Evolutionary conservation across 208 protist genomes (phyloP).

Genomic region (Wallacemonas collosoma): DNA sequence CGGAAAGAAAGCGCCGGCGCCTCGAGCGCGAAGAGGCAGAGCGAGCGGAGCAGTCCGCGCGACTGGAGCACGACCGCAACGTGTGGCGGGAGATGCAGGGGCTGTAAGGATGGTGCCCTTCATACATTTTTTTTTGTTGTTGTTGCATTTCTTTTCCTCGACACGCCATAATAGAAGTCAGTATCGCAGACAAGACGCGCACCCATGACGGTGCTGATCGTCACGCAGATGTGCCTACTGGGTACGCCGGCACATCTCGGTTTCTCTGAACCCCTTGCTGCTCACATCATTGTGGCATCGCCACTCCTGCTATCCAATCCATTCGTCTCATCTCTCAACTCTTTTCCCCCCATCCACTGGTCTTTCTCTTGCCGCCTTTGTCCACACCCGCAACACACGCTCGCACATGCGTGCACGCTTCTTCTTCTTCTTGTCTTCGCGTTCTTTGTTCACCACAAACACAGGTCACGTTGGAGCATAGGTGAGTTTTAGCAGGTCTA

Average conservation of each 20-base stretch:
- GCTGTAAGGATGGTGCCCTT: constrained; percentile 36
- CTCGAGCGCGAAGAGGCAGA: constrained; percentile 59
- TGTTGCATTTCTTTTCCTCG: constrained; percentile 1
- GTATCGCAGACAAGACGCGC: too few relatives aligned
- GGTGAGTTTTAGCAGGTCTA: neutral
- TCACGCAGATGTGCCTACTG: too few relatives aligned
- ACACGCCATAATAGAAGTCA: too few relatives aligned
- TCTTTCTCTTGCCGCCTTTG: too few relatives aligned
- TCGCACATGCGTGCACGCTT: too few relatives aligned
- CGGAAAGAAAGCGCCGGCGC: constrained; percentile 53
- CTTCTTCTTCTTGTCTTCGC: constrained; percentile 7
- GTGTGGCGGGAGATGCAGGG: constrained; percentile 77
- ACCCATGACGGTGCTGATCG: too few relatives aligned
- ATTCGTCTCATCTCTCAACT: neutral
- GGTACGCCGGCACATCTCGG: too few relatives aligned
- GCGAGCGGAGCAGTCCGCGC: constrained; percentile 51
- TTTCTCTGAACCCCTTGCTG: too few relatives aligned
- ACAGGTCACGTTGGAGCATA: constrained; percentile 1
- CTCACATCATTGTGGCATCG: too few relatives aligned
- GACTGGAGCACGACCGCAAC: constrained; percentile 79
- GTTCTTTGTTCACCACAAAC: neutral
- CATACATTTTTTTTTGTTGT: constrained; percentile 13
- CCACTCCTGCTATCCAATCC: too few relatives aligned
- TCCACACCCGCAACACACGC: too few relatives aligned
- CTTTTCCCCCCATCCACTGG: too few relatives aligned